Percentiles rank a stretch among this genome's conserved stretches.
phyloP scores from a whole-genome alignment of 2,329 filamentous ascomycete genomes.

The Hypoxylon sp. region DNA sequence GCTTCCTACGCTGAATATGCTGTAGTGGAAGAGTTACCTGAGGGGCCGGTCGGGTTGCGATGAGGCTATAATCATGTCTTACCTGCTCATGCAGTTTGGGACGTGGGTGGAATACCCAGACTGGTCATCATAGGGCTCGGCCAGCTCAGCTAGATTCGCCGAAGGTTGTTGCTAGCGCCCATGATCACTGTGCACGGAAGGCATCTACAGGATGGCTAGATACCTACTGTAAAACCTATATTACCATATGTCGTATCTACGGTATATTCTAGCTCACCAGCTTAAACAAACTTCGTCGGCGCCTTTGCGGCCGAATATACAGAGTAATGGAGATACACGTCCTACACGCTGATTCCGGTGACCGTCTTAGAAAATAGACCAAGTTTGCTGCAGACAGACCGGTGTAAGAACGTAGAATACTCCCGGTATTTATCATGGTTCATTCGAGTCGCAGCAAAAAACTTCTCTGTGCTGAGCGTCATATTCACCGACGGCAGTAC shows the following conservation, averaged over 20 bases:
- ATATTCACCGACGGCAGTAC: neutral
- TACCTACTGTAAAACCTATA: neutral
- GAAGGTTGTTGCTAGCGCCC: neutral
- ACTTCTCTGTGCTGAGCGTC: neutral
- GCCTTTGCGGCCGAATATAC: neutral
- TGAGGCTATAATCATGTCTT: neutral
- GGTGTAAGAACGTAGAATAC: neutral
- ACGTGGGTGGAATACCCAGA: conserved; percentile 12
- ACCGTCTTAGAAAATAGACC: neutral
- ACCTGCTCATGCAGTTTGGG: conserved; percentile 5
- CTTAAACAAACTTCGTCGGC: neutral
- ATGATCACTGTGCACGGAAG: neutral
- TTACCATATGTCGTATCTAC: neutral
- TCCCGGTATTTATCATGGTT: neutral
- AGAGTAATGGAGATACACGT: neutral
- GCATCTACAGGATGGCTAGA: neutral
- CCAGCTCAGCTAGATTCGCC: neutral
- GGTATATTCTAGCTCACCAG: neutral
- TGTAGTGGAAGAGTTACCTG: conserved; percentile 5
- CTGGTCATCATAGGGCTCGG: neutral
- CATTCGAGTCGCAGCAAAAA: neutral
- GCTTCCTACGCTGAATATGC: neutral
- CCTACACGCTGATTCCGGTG: neutral
- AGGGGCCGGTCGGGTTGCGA: conserved; percentile 2
- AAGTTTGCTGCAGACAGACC: neutral